These are phyloP conservation scores for Mycena galericulata DNA, from an alignment of 768 basidiomycete species.

Conservation along the genomic window DNA sequence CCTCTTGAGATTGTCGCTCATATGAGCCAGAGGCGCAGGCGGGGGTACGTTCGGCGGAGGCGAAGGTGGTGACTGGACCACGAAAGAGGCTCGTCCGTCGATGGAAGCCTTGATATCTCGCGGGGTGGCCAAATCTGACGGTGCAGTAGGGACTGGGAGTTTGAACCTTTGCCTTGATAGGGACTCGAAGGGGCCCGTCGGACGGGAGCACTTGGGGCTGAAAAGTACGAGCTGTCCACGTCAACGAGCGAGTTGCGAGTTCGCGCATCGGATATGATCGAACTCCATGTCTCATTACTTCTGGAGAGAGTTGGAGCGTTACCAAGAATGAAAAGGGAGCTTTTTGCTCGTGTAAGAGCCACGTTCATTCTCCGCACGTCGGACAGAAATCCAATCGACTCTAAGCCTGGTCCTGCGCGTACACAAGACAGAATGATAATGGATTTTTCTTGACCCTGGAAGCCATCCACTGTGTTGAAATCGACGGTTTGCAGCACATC, in stretches of 20 bases:
- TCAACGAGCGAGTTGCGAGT: conserved; percentile 71
- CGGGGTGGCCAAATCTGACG: conserved; percentile 53
- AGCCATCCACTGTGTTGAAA: conserved; percentile 98
- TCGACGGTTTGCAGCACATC: conserved; percentile 80
- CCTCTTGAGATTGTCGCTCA: conserved; percentile 44
- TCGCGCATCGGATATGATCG: conserved; percentile 83
- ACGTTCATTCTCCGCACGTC: conserved; percentile 96
- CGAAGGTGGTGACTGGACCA: conserved; percentile 22
- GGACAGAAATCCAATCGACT: conserved; percentile 89
- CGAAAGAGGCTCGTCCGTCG: conserved; percentile 28
- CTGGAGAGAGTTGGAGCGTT: conserved; percentile 90
- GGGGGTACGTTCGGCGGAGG: background rate
- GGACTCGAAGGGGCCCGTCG: conserved; percentile 27
- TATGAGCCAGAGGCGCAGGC: conserved; percentile 30
- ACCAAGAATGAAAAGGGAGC: conserved; percentile 94
- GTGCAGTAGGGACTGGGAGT: conserved; percentile 35
- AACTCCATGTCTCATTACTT: conserved; percentile 83
- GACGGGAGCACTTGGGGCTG: conserved; percentile 36
- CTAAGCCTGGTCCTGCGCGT: conserved; percentile 87
- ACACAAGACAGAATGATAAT: conserved; percentile 98
- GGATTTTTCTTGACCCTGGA: conserved; percentile 99
- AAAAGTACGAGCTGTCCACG: conserved; percentile 64
- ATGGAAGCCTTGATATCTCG: conserved; percentile 42
- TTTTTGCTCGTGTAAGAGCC: conserved; percentile 96
- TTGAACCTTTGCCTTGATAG: conserved; percentile 38